Conservation (phyloP, 1,284 basidiomycete genomes). For the Ceratorhiza oryzae-sativae region DNA sequence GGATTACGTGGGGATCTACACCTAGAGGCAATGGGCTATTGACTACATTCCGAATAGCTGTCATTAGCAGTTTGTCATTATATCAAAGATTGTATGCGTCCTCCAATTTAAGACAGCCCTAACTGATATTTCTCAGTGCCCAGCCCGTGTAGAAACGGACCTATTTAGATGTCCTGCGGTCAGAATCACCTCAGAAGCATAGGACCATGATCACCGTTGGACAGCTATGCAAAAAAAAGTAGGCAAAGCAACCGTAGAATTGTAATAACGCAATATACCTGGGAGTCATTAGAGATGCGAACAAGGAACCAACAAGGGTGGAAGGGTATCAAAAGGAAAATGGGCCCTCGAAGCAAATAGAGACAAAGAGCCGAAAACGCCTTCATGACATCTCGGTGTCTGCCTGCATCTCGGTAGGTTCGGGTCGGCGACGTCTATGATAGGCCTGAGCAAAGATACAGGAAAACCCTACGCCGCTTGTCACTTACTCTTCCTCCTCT, state of each 20-base stretch:
- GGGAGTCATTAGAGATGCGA: not conserved
- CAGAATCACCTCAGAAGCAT: not conserved
- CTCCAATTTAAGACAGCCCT: not conserved
- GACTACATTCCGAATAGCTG: not conserved
- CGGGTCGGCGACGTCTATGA: constrained; percentile 29
- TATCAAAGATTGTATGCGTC: not conserved
- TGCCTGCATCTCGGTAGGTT: constrained; percentile 36
- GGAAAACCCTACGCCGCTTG: not conserved
- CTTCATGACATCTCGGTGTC: constrained; percentile 24
- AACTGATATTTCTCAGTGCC: not conserved
- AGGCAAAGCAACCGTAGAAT: not conserved
- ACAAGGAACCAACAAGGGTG: not conserved
- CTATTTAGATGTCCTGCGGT: not conserved
- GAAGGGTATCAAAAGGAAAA: not conserved
- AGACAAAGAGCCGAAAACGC: not conserved
- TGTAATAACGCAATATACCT: not conserved
- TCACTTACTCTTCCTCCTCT: constrained; percentile 56
- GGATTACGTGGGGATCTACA: constrained; percentile 11
- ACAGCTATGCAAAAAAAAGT: not conserved
- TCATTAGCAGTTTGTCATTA: no score
- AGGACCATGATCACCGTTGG: not conserved
- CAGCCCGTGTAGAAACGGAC: no score
- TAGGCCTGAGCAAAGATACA: not conserved
- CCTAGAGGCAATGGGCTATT: not conserved
- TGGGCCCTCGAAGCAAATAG: not conserved